phyloP scores from a whole-genome alignment of 768 basidiomycete species.

The Tephrocybe sp. region DNA sequence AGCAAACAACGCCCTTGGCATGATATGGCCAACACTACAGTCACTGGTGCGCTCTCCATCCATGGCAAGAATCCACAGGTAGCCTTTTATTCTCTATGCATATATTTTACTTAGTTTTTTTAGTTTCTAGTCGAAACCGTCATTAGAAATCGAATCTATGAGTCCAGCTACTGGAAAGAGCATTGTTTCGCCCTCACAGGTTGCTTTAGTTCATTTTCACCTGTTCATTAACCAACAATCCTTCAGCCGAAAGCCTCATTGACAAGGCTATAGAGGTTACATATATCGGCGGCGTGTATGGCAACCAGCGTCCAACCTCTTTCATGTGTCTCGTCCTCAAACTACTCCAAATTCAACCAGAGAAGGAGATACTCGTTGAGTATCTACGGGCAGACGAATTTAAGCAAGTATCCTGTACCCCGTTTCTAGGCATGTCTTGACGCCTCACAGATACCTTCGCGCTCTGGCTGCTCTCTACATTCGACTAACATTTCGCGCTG shows the following conservation, averaged over 20 bases:
- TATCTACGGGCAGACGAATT: conserved; percentile 97
- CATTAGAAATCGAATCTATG: conserved; percentile 94
- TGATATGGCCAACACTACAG: conserved; percentile 98
- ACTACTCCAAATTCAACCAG: conserved; percentile 94
- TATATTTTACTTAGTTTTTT: conserved; percentile 17
- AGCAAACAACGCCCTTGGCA: conserved; percentile 18
- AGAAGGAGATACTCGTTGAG: conserved; percentile 95
- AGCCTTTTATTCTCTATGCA: neutral
- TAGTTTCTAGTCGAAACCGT: conserved; percentile 96
- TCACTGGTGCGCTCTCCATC: conserved; percentile 82
- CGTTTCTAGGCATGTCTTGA: neutral
- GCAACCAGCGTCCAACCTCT: conserved; percentile 92
- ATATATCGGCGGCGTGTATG: conserved; percentile 91
- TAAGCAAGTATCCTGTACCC: conserved; percentile 59
- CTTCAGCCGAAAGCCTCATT: conserved; percentile 84
- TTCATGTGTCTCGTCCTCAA: conserved; percentile 93
- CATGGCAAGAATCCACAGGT: conserved; percentile 99
- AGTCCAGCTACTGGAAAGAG: conserved; percentile 95
- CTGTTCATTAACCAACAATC: neutral
- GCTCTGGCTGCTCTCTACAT: conserved; percentile 93
- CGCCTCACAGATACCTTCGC: conserved; percentile 76
- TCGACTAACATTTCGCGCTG: conserved; percentile 89
- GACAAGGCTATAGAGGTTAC: conserved; percentile 87
- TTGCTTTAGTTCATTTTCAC: conserved; percentile 28
- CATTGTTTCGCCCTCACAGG: conserved; percentile 97